phyloP scores from a whole-genome alignment of 805 yeast genomes.

The Saccharomycodes ludwigii region DNA sequence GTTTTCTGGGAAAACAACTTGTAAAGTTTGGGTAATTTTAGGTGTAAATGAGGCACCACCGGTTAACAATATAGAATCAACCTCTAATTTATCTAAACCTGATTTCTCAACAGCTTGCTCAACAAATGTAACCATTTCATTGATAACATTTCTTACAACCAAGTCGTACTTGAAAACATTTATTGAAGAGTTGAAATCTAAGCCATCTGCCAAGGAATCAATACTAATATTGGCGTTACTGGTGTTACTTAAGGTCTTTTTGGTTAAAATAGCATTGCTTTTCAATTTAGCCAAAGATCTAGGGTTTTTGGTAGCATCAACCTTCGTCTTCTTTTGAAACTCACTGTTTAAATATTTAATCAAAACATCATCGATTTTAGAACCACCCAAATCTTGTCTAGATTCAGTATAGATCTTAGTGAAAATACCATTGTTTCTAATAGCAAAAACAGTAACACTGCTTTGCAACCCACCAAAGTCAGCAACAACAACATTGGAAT shows the following conservation, averaged over 20 bases:
- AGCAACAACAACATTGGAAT: conserved; percentile 53
- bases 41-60: conserved; percentile 95
- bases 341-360: conserved; percentile 83
- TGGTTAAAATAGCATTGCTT: conserved; percentile 70
- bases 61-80: conserved; percentile 81
- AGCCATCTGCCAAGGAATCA: conserved; percentile 89
- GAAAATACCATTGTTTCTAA: conserved; percentile 77
- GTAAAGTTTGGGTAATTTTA: conserved; percentile 68
- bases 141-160: conserved; percentile 65
- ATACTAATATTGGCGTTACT: conserved; percentile 82
- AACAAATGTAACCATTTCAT: conserved; percentile 66
- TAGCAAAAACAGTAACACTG: conserved; percentile 88
- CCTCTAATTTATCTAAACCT: conserved; percentile 67
- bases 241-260: conserved; percentile 87
- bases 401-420: conserved; percentile 82
- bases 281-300: conserved; percentile 83
- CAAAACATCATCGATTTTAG: conserved; percentile 65
- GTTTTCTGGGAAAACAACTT: conserved; percentile 68
- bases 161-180: conserved; percentile 92
- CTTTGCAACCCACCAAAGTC: conserved; percentile 95
- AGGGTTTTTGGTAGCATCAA: conserved; percentile 68
- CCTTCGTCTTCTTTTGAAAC: conserved; percentile 76
- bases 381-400: conserved; percentile 78
- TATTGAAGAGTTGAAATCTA: conserved; percentile 83
- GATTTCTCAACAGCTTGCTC: conserved; percentile 71